Evolutionary conservation across 805 yeast genomes (phyloP).

Genomic region (Wickerhamomyces silvicola): DNA sequence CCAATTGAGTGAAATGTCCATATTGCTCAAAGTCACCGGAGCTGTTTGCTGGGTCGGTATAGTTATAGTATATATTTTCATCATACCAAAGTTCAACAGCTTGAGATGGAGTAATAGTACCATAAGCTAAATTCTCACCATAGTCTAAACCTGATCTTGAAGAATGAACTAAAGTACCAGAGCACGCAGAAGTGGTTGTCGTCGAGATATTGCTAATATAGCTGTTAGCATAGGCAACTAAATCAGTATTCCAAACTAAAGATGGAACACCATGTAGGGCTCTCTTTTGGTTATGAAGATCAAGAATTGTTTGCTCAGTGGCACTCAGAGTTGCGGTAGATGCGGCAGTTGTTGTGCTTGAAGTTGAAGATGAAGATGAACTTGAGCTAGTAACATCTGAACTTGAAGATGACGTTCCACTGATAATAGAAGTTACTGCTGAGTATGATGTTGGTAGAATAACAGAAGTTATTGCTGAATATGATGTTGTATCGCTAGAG

Average conservation of each 20-base stretch:
- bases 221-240: too few relatives aligned
- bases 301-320: background rate
- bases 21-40: slow-evolving; percentile 42
- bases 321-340: slow-evolving; percentile 3
- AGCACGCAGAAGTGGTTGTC: slow-evolving; percentile 4
- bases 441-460: background rate
- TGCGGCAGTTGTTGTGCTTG: slow-evolving; percentile 3
- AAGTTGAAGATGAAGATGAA: background rate
- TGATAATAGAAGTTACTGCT: slow-evolving; percentile 3
- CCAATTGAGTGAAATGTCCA: slow-evolving; percentile 74
- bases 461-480: too few relatives aligned
- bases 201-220: slow-evolving; percentile 1
- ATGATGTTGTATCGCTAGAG: too few relatives aligned
- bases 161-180: slow-evolving; percentile 44
- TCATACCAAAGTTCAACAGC: slow-evolving; percentile 70
- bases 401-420: slow-evolving; percentile 1
- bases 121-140: slow-evolving; percentile 77
- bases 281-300: background rate
- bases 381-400: background rate
- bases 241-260: too few relatives aligned
- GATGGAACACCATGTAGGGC: too few relatives aligned
- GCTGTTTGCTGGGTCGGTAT: slow-evolving; percentile 32
- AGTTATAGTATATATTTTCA: slow-evolving; percentile 54
- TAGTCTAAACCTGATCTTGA: slow-evolving; percentile 40
- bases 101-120: slow-evolving; percentile 33